Evolutionary conservation across 441 rosid genomes (phyloP).

Genomic region (Populus hybrid): DNA sequence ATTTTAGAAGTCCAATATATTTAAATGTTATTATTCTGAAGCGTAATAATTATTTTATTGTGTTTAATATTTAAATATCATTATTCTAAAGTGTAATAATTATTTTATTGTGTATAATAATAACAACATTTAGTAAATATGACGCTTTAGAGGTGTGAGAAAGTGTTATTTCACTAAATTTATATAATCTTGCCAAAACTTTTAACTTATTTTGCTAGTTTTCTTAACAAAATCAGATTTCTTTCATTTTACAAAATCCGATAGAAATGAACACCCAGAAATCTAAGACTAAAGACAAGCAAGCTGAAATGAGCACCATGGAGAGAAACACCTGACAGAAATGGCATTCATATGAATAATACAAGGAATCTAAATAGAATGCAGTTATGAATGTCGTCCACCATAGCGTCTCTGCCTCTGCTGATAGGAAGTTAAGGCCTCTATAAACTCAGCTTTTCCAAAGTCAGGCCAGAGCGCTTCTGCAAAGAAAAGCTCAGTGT

Average conservation of each 20-base stretch:
- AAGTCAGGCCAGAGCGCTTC: conserved; percentile 82
- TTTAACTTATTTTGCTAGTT: too few species aligned
- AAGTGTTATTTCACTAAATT: too few species aligned
- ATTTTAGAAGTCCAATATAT: fast-evolving
- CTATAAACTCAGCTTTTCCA: conserved; percentile 47
- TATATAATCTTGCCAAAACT: too few species aligned
- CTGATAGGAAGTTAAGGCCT: conserved; percentile 65
- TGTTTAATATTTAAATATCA: too few species aligned
- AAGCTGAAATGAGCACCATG: neutral
- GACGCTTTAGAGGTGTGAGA: fast-evolving
- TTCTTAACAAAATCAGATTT: too few species aligned
- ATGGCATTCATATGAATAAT: neutral
- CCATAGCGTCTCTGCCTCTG: conserved; percentile 74
- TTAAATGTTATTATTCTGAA: too few species aligned
- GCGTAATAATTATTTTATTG: fast-evolving
- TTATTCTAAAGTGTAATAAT: too few species aligned
- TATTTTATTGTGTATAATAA: too few species aligned
- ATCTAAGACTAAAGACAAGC: neutral
- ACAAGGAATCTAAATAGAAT: neutral
- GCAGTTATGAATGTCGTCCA: conserved; percentile 27
- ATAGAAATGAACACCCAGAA: too few species aligned
- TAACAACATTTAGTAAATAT: too few species aligned
- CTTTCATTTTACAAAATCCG: too few species aligned
- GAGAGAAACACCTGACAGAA: conserved; percentile 8
- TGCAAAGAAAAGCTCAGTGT: conserved; percentile 70